These are phyloP conservation scores for Talaromyces sp. DNA, from an alignment of 2,329 filamentous ascomycete species.

Conservation along the genomic window DNA sequence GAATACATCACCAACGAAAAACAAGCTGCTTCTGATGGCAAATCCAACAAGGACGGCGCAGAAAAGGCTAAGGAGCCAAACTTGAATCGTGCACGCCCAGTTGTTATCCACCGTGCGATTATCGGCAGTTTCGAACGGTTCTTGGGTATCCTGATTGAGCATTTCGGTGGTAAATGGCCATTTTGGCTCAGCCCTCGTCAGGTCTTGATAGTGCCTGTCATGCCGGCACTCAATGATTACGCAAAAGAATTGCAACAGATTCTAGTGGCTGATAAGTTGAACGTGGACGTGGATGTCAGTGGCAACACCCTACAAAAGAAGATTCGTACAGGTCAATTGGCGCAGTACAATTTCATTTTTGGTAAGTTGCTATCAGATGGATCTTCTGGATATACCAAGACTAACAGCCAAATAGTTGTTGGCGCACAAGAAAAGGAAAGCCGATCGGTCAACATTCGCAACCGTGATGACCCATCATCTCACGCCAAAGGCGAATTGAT, in stretches of 20 bases:
- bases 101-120: slow-evolving; percentile 50
- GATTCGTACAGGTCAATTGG: slow-evolving; percentile 45
- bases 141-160: slow-evolving; percentile 47
- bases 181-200: slow-evolving; percentile 51
- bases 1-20: slow-evolving; percentile 74
- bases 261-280: slow-evolving; percentile 41
- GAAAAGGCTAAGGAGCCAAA: slow-evolving; percentile 32
- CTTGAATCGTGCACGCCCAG: slow-evolving; percentile 44
- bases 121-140: slow-evolving; percentile 49
- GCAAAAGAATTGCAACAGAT: slow-evolving; percentile 44
- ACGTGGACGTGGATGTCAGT: slow-evolving; percentile 46
- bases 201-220: slow-evolving; percentile 47
- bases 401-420: slow-evolving; percentile 45
- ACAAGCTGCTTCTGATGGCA: slow-evolving; percentile 13
- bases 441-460: slow-evolving; percentile 58
- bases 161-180: slow-evolving; percentile 50
- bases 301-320: slow-evolving; percentile 50
- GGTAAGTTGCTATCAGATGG: slow-evolving; percentile 29
- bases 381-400: neutral
- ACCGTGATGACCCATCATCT: slow-evolving; percentile 57
- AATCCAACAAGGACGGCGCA: slow-evolving; percentile 22
- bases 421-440: slow-evolving; percentile 58
- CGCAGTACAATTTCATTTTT: slow-evolving; percentile 50
- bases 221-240: slow-evolving; percentile 47
- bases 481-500: slow-evolving; percentile 60